These are phyloP conservation scores for Trichoderma koningiopsis DNA, from an alignment of 2,329 filamentous ascomycete species.

Conservation along the genomic window DNA sequence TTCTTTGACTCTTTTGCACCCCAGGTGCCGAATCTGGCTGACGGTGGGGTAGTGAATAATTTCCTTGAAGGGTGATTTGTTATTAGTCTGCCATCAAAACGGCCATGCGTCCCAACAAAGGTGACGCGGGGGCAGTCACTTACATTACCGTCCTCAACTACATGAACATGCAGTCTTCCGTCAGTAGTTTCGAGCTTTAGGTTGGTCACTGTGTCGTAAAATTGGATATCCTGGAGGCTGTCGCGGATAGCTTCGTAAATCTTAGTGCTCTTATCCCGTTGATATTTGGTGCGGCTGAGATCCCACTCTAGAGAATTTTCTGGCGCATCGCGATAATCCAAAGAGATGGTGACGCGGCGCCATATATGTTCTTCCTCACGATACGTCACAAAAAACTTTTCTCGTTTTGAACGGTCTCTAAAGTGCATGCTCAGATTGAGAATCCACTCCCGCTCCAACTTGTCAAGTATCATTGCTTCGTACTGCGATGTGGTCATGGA, in stretches of 20 bases:
- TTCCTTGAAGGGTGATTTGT: slow-evolving; percentile 56
- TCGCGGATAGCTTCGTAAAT: slow-evolving; percentile 96
- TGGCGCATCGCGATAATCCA: slow-evolving; percentile 84
- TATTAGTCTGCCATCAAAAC: neutral
- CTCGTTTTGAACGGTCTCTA: slow-evolving; percentile 84
- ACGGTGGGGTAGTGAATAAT: slow-evolving; percentile 83
- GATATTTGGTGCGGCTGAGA: slow-evolving; percentile 73
- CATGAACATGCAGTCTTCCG: slow-evolving; percentile 88
- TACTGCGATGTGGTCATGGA: slow-evolving; percentile 58
- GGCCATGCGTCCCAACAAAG: neutral
- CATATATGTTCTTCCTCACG: slow-evolving; percentile 77
- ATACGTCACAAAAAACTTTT: slow-evolving; percentile 98
- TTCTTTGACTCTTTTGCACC: slow-evolving; percentile 67
- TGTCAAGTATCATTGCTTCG: slow-evolving; percentile 69
- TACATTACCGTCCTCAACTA: slow-evolving; percentile 90
- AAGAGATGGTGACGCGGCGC: slow-evolving; percentile 87
- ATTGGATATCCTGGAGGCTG: slow-evolving; percentile 89
- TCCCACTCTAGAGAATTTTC: slow-evolving; percentile 84
- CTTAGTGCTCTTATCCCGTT: slow-evolving; percentile 87
- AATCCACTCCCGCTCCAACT: slow-evolving; percentile 90
- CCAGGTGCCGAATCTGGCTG: slow-evolving; percentile 72
- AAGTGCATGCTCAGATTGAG: slow-evolving; percentile 99
- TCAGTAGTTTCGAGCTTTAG: slow-evolving; percentile 89
- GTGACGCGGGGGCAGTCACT: slow-evolving; percentile 35
- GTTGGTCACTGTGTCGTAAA: slow-evolving; percentile 94